Evolutionary conservation across 371 early-diverging fungal genomes (phyloP).

Genomic region (Mucor indicus): DNA sequence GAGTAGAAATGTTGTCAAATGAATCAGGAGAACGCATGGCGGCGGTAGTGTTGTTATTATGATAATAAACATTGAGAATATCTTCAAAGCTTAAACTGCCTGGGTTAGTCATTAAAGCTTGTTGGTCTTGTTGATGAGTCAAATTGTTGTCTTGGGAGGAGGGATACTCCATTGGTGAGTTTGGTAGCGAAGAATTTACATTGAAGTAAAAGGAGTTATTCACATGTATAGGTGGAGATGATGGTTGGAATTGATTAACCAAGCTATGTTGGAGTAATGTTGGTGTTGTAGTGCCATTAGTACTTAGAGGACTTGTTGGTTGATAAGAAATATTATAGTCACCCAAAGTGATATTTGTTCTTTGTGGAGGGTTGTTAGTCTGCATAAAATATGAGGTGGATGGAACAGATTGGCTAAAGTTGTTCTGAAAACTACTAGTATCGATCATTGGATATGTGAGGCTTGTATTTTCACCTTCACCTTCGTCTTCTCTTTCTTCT

Average conservation of each 20-base stretch:
- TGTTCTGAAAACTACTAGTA: neutral
- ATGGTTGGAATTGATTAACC: conserved; percentile 7
- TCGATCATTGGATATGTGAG: conserved; percentile 4
- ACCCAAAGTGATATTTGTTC: neutral
- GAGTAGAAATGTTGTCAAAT: neutral
- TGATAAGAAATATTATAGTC: neutral
- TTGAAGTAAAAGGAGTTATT: conserved; percentile 14
- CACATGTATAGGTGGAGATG: conserved; percentile 10
- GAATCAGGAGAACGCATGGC: conserved; percentile 4
- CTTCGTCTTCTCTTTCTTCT: conserved; percentile 4
- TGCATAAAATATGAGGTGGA: conserved; percentile 15
- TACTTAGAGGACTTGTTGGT: neutral
- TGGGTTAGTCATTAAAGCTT: conserved; percentile 6
- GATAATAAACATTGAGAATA: conserved; percentile 19
- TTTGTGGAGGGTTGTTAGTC: neutral
- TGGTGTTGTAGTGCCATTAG: too few relatives aligned
- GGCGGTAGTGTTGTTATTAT: neutral
- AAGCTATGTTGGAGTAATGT: conserved; percentile 13
- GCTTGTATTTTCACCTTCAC: neutral
- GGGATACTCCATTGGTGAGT: conserved; percentile 6
- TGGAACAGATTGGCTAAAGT: conserved; percentile 15
- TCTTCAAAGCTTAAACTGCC: conserved; percentile 33
- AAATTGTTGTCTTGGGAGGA: neutral
- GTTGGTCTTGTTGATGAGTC: conserved; percentile 4
- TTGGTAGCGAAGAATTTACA: neutral